Base-by-base conservation (phyloP, 331 rosid species). In the Telfairia occidentalis region DNA sequence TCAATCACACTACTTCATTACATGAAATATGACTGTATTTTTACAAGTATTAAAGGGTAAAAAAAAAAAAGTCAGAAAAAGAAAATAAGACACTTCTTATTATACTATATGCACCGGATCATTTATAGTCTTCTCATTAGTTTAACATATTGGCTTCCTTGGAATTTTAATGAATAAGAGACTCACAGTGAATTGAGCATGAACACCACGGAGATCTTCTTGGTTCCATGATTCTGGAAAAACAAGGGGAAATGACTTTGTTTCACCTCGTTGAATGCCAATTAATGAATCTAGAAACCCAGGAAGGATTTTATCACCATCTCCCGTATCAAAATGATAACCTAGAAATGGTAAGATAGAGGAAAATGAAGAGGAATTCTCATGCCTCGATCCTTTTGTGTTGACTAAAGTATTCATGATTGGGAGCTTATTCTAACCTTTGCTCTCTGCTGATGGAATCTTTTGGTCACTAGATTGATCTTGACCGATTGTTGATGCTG, bases 161-260 rank as follows among this genome's bases (percentile, higher is more conserved):
- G 26, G 72, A 38, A n/a, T 5, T 64, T 32, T 15, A 45, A 65
- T 34, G 60, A 32, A 50, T 45, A 30, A 63, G 67, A 76, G 43
- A 80, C 96, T 89, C 81, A 94, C 98, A 35, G 89, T 91, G 79
- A 94, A 91, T 78, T 94, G 96, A 76, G 98, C 97, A 79, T 83
- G 92, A 81, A 94, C 74, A 66, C 97, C 96, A 28, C 80, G 86
- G 40, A 94, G 96, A 78, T 81, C 79, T 81, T 91, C 96, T 83
- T 91, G 98, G 50, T 61, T 87, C 98, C 98, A 91, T 12, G 96
- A 84, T 81, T 91, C 92, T 40, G 98, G 97, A 84, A 94, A 94
- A 59, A 88, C 81, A 72, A 91, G 92, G 46, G 91, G 92, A 84
- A 91, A 94, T 61, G 97, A 86, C 88, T 82, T 94, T 30, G 90